Evolutionary conservation across 1,284 basidiomycete species (phyloP), one percentile per base, ranked within the genome.

Genomic region (Neolentinus lepideus): DNA sequence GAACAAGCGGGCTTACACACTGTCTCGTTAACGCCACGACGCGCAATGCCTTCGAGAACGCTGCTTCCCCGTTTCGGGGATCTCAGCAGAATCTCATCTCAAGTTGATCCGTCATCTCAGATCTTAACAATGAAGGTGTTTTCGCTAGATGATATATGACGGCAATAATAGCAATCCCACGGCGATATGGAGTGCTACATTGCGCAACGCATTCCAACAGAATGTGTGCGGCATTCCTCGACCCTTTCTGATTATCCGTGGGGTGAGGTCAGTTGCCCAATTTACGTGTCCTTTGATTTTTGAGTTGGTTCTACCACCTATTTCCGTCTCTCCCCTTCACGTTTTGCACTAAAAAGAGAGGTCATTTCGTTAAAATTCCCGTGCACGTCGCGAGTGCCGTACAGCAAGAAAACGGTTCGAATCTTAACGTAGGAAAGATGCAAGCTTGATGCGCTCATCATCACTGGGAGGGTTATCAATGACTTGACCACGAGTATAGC

Each of bases 91-190:
- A 43, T 43, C 38, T 43, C 38, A 43, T 43, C 38, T 43, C 38
- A n/a, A 43, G 38, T 43, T 43, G 38, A 43, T 43, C 38, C 38
- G 38, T 43, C 38, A 43, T 43, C 38, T 43, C 29, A 43, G 38
- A 43, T 43, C 38, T 43, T 16, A n/a, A 43, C 16, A 43, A 43
- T 43, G 38, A n/a, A 43, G 38, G 16, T 3, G 6, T 4, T n/a
- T n/a, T n/a, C 38, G 19, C 38, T 21, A 43, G n/a, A n/a, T n/a
- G 33, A 43, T 43, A n/a, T 21, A 43, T 43, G 38, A 43, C 38
- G 38, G 38, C 38, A 43, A 21, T n/a, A 9, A 43, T n/a, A 3
- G 6, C 16, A 43, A 43, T 43, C 38, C 16, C 38, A 43, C 38
- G 38, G 38, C 19, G 38, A 43, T 43, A 43, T n/a, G 38, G 19